phyloP scores from a whole-genome alignment of 2,329 filamentous ascomycete species.

The Amesomyces nigricolor region DNA sequence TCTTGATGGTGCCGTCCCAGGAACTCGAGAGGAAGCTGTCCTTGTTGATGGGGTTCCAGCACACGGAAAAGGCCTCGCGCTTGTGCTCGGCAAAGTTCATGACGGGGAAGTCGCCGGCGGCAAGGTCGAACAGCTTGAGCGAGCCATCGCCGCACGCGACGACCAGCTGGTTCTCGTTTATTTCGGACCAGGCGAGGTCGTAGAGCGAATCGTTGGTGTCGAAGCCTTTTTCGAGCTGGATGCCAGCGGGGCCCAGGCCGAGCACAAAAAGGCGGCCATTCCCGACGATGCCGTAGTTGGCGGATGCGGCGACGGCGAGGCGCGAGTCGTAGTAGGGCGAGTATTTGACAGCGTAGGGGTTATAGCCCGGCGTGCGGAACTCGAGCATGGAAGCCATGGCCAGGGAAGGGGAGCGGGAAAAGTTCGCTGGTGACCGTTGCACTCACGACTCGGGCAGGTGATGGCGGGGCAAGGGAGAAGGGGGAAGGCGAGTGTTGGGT shows the following conservation, averaged over 20 bases:
- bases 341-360: conserved; percentile 96
- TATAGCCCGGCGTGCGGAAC: conserved; percentile 88
- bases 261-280: conserved; percentile 88
- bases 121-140: conserved; percentile 88
- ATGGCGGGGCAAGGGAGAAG: too few species aligned
- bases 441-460: neutral
- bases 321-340: conserved; percentile 96
- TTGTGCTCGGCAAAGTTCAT: conserved; percentile 92
- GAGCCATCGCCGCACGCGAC: conserved; percentile 89
- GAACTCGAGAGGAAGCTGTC: conserved; percentile 85
- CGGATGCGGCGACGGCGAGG: conserved; percentile 81
- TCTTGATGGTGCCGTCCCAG: conserved; percentile 94
- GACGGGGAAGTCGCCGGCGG: conserved; percentile 75
- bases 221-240: conserved; percentile 83
- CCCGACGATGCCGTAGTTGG: conserved; percentile 95
- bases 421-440: neutral
- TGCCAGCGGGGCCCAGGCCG: conserved; percentile 74
- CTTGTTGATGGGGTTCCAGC: conserved; percentile 89
- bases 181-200: conserved; percentile 90
- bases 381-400: conserved; percentile 68
- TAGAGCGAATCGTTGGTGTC: conserved; percentile 97
- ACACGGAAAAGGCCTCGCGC: conserved; percentile 84
- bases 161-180: conserved; percentile 90
- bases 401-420: too few species aligned
- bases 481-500: neutral